Conservation (phyloP, 768 basidiomycete genomes). For the Filobasidium wieringae region DNA sequence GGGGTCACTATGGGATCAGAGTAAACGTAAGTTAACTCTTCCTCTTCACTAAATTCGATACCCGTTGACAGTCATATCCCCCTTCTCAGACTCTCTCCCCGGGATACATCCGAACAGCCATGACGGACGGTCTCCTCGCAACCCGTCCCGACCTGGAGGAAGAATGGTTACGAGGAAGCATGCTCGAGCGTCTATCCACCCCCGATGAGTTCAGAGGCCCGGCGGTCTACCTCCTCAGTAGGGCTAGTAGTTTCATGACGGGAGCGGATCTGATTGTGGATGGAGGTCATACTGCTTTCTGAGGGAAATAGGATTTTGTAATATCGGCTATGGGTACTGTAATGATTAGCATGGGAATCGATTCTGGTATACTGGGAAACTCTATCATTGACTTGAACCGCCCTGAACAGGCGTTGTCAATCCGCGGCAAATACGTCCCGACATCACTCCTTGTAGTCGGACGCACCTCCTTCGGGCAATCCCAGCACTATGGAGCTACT, state of each 20-base stretch:
- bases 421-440: no score
- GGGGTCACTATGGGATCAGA: conserved; percentile 32
- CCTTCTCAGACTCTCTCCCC: conserved; percentile 24
- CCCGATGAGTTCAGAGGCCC: conserved; percentile 35
- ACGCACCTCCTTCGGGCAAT: no score
- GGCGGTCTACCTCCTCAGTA: conserved; percentile 32
- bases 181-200: conserved; percentile 26
- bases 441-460: no score
- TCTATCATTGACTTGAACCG: no score
- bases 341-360: no score
- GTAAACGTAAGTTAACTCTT: conserved; percentile 27
- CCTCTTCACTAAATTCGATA: not conserved
- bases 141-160: conserved; percentile 23
- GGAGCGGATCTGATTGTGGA: conserved; percentile 33
- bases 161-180: conserved; percentile 19
- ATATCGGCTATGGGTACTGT: no score
- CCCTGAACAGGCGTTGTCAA: no score
- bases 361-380: no score
- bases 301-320: no score
- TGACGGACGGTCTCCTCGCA: conserved; percentile 24
- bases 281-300: conserved; percentile 28
- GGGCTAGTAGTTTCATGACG: conserved; percentile 36
- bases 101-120: conserved; percentile 31
- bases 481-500: no score
- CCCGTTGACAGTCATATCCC: not conserved